These are phyloP conservation scores for Nematocida parisii DNA, from an alignment of 371 early-diverging fungal genomes.

Conservation along the genomic window DNA sequence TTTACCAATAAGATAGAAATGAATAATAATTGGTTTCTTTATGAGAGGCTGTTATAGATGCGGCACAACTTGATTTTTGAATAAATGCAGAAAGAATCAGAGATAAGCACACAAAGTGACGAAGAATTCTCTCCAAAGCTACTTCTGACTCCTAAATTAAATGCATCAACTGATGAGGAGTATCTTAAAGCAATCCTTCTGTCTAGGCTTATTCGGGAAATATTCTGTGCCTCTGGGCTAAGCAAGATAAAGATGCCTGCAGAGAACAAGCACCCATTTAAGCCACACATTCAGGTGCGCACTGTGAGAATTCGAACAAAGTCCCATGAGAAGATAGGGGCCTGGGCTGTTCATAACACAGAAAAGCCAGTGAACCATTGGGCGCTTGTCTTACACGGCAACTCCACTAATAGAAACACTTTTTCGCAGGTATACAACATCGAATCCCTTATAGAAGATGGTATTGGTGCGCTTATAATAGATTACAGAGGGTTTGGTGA, in stretches of 20 bases:
- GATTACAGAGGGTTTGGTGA: conserved; percentile 69
- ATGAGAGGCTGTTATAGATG: background rate
- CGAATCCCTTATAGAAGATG: conserved; percentile 33
- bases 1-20: too few relatives aligned
- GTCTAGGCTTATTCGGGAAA: background rate
- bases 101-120: conserved; percentile 6
- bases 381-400: conserved; percentile 48
- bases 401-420: conserved; percentile 49
- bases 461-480: conserved; percentile 51
- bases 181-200: conserved; percentile 33
- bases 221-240: conserved; percentile 34
- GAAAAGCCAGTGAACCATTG: background rate
- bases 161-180: background rate
- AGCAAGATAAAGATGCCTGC: conserved; percentile 32
- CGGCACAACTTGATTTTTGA: conserved; percentile 3
- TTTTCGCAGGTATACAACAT: conserved; percentile 39
- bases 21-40: too few relatives aligned
- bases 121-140: conserved; percentile 15
- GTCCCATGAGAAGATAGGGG: conserved; percentile 25
- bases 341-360: conserved; percentile 31
- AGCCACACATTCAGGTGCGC: conserved; percentile 12
- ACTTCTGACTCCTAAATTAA: background rate
- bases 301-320: conserved; percentile 17
- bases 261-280: background rate
- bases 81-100: background rate